Base-by-base conservation (phyloP, 2,329 filamentous ascomycete species). In the Fusarium multiceps region DNA sequence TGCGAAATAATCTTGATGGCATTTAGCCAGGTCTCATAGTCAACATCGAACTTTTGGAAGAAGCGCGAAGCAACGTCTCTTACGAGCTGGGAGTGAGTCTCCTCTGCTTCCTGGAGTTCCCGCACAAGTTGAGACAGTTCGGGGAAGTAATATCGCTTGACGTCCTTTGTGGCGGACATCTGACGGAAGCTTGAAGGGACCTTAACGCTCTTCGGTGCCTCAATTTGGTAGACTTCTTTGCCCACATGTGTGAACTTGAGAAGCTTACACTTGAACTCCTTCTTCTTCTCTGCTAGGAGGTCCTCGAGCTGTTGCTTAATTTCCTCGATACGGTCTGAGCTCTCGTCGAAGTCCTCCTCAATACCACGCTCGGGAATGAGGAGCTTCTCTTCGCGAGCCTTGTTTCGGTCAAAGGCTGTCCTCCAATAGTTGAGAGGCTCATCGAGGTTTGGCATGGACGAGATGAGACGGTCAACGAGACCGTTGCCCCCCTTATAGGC, bases 171-270 rank as follows among this genome's bases (percentile, higher is more conserved):
- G 1, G 94, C 92, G 7, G 96, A 98, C 94, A 98, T 98, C 77
- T 98, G 95, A 68, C 94, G 90, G 94, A 96, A 99, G 74, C 84
- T 88, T 71, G 92, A 92, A 0, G 96, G 96, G 4, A 99, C 89
- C 79, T 97, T 97, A 76, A 93, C 84, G 2, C 83, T 82, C 79
- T 96, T 97, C 0, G 96, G 95, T 0, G 93, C 91, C 78, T 99
- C 96, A 13, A 99, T 86, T 80, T 99, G 95, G 81, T 97, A 98
- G 55, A 99, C 93, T 76, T 99, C 96, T 78, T 99, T 99, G 66
- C 96, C 96, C 10, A 97, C 92, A 76, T 98, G 93, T 28, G 89
- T 89, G 74, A 90, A 96, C 76, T 90, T 90, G 66, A 95, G 86
- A 0, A 87, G 86, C 70, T 87, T 92, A 62, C 91, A 93, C 65